These are phyloP conservation scores for Microcyclospora pomicola DNA, from an alignment of 2,329 filamentous ascomycete species.

Conservation along the genomic window DNA sequence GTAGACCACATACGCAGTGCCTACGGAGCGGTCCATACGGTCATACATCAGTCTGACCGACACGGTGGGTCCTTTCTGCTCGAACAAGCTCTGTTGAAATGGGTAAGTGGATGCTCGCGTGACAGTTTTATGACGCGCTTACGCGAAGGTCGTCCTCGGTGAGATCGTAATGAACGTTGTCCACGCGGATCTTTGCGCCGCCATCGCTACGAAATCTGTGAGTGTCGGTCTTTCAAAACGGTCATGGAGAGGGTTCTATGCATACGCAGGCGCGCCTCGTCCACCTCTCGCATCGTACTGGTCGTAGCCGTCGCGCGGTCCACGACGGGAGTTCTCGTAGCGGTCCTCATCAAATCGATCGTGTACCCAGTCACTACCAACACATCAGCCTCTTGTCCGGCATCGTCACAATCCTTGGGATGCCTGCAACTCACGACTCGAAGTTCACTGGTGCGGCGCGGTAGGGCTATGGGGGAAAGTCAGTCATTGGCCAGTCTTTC, in stretches of 20 bases:
- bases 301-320: constrained; percentile 7
- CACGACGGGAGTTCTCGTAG: constrained; percentile 6
- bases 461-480: constrained; percentile 23
- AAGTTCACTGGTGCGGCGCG: constrained; percentile 36
- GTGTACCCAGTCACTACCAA: constrained; percentile 74
- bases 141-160: constrained; percentile 74
- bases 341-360: constrained; percentile 23
- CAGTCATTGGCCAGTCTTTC: constrained; percentile 17
- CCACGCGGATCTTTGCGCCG: constrained; percentile 55
- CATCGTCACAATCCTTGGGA: constrained; percentile 1
- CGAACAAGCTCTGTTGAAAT: constrained; percentile 56
- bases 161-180: constrained; percentile 86
- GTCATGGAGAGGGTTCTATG: background rate
- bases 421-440: constrained; percentile 45
- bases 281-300: constrained; percentile 9
- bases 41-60: constrained; percentile 67
- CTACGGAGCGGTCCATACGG: constrained; percentile 75
- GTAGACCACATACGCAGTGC: constrained; percentile 74
- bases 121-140: constrained; percentile 12
- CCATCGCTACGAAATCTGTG: constrained; percentile 3
- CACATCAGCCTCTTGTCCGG: constrained; percentile 9
- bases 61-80: constrained; percentile 56
- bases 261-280: constrained; percentile 7
- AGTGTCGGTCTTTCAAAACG: background rate
- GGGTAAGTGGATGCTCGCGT: constrained; percentile 3